Evolutionary conservation across 805 yeast species (phyloP), one percentile per base, ranked within the genome.

Genomic region (Wickerhamiella galacta): DNA sequence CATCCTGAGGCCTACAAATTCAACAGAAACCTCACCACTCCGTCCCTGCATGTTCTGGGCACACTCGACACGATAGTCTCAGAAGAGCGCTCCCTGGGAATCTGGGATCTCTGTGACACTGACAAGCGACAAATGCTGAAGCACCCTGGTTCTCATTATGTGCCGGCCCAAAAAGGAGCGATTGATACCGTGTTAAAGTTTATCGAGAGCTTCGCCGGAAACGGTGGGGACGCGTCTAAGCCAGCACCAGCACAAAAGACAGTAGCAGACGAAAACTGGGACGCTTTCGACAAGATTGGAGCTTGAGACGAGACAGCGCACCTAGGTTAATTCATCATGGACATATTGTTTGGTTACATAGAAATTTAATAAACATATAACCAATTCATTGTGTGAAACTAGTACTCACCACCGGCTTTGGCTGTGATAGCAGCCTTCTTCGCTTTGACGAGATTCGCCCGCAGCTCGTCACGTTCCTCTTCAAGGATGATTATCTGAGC

Each of bases 141-240:
- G 41, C 98, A 87, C 48, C 95, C 95, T 7, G 96, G 98, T 39
- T 95, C 96, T 2, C 98, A 87, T 51, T 83, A 78, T 58, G 94
- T 87, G 30, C 98, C 96, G 19, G 82, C 81, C 55, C 75, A 83
- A 31, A 79, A 78, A 53, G 69, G 65, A 35, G 53, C 61, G 32
- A 44, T 58, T 10, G 45, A 41, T 8, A 39, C 47, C 3, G 56
- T 58, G 6, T 41, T 45, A 3, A 42, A 43, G 6, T 58, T 58
- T 45, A 37, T 46, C 22, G 19, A 35, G 24, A 12, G 30, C 24
- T 8, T 4, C 32, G 12, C 30, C 11, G 23, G 10, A 19, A 25
- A 11, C 29, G 20, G n/a, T n/a, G n/a, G n/a, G n/a, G 7, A 12
- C 18, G 11, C 19, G 9, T 16, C 5, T 6, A n/a, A 25, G 18